phyloP scores from a whole-genome alignment of 2,329 filamentous ascomycete species.

The Pseudogymnoascus sp. region DNA sequence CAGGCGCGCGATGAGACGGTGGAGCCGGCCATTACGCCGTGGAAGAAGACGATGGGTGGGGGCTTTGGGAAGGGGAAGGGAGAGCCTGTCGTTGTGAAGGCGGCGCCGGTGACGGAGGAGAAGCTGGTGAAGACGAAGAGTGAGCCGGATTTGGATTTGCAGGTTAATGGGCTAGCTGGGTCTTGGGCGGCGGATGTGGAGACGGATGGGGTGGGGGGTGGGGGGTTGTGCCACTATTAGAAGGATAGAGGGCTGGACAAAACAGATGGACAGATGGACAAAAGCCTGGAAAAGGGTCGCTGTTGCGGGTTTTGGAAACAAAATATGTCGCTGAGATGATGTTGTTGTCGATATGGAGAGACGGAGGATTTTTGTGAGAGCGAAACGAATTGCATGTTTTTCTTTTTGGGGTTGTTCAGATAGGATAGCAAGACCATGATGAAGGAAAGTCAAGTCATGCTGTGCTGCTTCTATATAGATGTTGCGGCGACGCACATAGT shows the following conservation, averaged over 20 bases:
- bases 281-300: background rate
- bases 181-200: constrained; percentile 79
- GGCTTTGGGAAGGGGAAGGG: constrained; percentile 47
- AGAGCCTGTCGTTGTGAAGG: constrained; percentile 23
- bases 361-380: background rate
- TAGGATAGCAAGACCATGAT: background rate
- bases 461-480: background rate
- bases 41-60: constrained; percentile 37
- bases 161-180: constrained; percentile 63
- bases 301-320: background rate
- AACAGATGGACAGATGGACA: background rate
- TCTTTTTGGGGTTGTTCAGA: background rate
- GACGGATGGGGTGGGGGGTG: constrained; percentile 66
- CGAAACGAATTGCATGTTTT: no score
- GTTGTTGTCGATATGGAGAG: background rate
- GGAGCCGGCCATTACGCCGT: constrained; percentile 70
- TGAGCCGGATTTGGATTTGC: constrained; percentile 29
- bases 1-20: constrained; percentile 94
- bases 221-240: constrained; percentile 36
- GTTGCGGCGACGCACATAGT: constrained; percentile 4
- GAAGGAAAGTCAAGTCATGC: background rate
- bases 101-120: constrained; percentile 32
- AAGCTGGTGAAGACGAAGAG: constrained; percentile 43
- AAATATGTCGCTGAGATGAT: background rate
- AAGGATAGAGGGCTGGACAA: background rate